Percentiles rank a stretch among this genome's conserved stretches.
These are phyloP conservation scores for Loxodes magnus DNA, from an alignment of 73 alveolate species.

Conservation along the genomic window DNA sequence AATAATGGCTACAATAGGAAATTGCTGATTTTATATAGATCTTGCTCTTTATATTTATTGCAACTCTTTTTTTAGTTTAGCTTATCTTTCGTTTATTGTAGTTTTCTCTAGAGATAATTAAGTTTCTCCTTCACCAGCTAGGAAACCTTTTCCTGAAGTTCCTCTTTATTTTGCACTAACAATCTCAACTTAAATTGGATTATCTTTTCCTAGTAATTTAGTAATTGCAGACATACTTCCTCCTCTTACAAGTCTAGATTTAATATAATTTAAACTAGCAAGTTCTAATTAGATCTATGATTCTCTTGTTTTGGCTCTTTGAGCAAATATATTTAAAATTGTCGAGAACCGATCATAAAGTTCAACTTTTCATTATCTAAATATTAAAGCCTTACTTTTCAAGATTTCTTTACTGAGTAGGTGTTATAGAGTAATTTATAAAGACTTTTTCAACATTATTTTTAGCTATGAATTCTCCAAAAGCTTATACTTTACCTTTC, in stretches of 20 bases:
- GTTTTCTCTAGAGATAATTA: conserved; percentile 60
- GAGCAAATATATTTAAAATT: conserved; percentile 68
- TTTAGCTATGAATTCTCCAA: conserved; percentile 47
- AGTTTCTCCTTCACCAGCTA: conserved; percentile 77
- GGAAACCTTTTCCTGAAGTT: conserved; percentile 37
- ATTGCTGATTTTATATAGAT: too few relatives aligned
- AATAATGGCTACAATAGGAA: conserved; percentile 62
- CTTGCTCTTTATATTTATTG: conserved; percentile 9
- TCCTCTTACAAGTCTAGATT: conserved; percentile 62
- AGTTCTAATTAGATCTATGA: conserved; percentile 64
- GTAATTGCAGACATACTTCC: conserved; percentile 27
- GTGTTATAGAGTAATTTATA: conserved; percentile 47
- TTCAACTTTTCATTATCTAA: too few relatives aligned
- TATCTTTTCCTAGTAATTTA: conserved; percentile 37
- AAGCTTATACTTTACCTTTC: conserved; percentile 58
- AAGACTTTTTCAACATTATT: conserved; percentile 48
- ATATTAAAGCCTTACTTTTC: conserved; percentile 35
- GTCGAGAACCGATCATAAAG: conserved; percentile 74
- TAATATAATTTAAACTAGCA: conserved; percentile 64
- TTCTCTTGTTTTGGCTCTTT: conserved; percentile 49
- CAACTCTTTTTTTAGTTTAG: conserved; percentile 36
- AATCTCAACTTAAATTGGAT: conserved; percentile 39
- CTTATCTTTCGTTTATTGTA: conserved; percentile 46
- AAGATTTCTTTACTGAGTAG: conserved; percentile 57
- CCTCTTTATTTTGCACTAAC: conserved; percentile 67